Evolutionary conservation across 2,329 filamentous ascomycete genomes (phyloP), one percentile per base, ranked within the genome.

Genomic region (Xylariaceae sp.): DNA sequence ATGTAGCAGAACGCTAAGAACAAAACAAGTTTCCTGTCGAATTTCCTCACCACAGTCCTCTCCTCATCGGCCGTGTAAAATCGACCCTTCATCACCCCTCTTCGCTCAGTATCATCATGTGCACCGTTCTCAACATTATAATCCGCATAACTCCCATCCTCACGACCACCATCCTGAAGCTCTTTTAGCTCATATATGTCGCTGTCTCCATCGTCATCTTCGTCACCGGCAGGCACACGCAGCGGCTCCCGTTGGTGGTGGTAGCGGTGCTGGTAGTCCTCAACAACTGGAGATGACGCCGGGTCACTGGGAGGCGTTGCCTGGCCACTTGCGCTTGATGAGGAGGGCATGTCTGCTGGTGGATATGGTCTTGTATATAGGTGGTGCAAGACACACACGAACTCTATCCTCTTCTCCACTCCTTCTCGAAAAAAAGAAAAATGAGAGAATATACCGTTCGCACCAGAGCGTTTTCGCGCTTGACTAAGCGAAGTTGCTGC

Each of bases 1-100:
- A 94, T 78, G 63, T 93, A 96, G 11, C 95, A 74, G 47, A 92
- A 64, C 10, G 88, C 86, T 52, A 95, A 76, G 62, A 95, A 94
- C 1, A 87, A 64, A 5, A 95, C 88, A 42, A 96, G 75, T 53
- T 77, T 80, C 45, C 80, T 74, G 64, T 95, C 90, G 55, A 95
- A 81, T 67, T 87, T 90, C 59, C 73, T 75, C 45, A 90, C 74
- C 7, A 94, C 83, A 4, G 73, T 71, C 19, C 64, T 69, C 61
- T 94, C 90, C 64, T 96, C 90, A 43, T 90, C 83, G 0, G 71
- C 67, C 3, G 76, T 76, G 47, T 76, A 79, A 22, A 55, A 53
- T 40, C 62, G 57, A 34, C 49, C 42, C 32, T 33, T 50, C 42
- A 25, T 57, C 21, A 22, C 38, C 21, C 35, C 36, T 12, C 20